Base-by-base conservation (phyloP, 2,329 filamentous ascomycete species). In the Thermothelomyces thermophilus region DNA sequence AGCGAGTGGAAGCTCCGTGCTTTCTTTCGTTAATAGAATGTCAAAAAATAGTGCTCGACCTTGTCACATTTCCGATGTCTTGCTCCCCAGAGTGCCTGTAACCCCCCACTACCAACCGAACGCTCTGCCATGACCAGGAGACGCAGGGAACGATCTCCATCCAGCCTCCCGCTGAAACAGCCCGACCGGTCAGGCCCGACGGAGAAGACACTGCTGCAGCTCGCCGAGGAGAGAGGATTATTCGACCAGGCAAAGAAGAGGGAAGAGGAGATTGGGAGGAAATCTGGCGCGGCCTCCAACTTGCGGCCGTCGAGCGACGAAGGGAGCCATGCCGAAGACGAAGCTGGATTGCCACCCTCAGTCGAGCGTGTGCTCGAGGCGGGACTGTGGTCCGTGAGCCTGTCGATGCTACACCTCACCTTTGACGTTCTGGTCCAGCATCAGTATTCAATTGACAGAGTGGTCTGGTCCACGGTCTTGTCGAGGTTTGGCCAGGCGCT, bases 341-440 rank as follows among this genome's bases (percentile, higher is more conserved):
- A 60, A 0, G 57, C 55, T 0, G 56, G 60, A 11, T 56, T 79
- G 0, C 68, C 73, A 0, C 71, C 76, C 14, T 61, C 64, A 0
- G 70, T 70, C 7, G 77, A 81, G 49, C 71, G 76, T 26, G 58
- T 79, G 41, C 66, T 81, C 53, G 80, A 84, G 33, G 68, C 78
- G 0, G 30, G 77, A 3, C 68, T 84, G 20, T 84, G 77, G 76
- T 74, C 72, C 6, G 68, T 79, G 10, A 82, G 80, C 55, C 68
- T 93, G 59, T 73, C 79, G 11, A 86, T 83, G 73, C 68, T 90
- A 44, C 86, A 91, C 63, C 83, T 90, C 58, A 88, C 84, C 0
- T 75, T 93, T 46, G 87, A 91, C 62, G 82, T 90, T 33, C 72
- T 93, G 10, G 86, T 90, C 19, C 85, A 89, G 64, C 77, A 84